Base-by-base conservation (phyloP, 1,284 basidiomycete species). In the Boletus smithii region DNA sequence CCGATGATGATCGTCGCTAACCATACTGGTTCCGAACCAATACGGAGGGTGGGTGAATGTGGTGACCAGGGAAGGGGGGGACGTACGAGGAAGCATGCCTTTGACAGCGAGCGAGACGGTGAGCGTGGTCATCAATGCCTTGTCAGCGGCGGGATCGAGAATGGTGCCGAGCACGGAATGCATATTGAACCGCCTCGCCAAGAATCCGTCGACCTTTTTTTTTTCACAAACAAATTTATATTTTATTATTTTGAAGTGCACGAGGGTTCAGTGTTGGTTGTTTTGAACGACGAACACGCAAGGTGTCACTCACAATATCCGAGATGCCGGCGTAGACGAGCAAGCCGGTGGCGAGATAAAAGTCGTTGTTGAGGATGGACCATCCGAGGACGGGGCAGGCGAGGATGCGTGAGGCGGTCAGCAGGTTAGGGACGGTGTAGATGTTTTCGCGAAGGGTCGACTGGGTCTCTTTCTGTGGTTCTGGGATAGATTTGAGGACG, bases 91-190 rank as follows among this genome's bases (percentile, higher is more conserved):
- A 24, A 99, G 71, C 54, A 95, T 73, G 8, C 83, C 85, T 56
- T 89, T 86, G 74, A 88, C 80, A 0, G 90, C 83, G 47, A 99
- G 72, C 1, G 92, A 88, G 39, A 95, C 74, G 2, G 92, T 93
- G 64, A 99, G 76, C 1, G 95, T 97, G 1, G 95, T 97, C 86
- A 99, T 91, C 37, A 99, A 73, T 20, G 84, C 77, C 71, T 99
- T 99, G 77, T 99, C 95, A 2, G 97, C 95, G 0, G 95, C 93
- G 8, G 95, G 95, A 67, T 99, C 97, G 7, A 98, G 78, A 49
- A 99, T 95, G 10, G 90, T 91, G 9, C 95, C 95, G 29, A 99
- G 76, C 9, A 98, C 92, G 9, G 91, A 87, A 42, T 73, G 78
- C 85, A 93, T 88, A 35, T 88, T 84, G 73, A 79, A 97, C 50